These are phyloP conservation scores for Boletus sp. DNA, from an alignment of 768 basidiomycete genomes.

Conservation along the genomic window DNA sequence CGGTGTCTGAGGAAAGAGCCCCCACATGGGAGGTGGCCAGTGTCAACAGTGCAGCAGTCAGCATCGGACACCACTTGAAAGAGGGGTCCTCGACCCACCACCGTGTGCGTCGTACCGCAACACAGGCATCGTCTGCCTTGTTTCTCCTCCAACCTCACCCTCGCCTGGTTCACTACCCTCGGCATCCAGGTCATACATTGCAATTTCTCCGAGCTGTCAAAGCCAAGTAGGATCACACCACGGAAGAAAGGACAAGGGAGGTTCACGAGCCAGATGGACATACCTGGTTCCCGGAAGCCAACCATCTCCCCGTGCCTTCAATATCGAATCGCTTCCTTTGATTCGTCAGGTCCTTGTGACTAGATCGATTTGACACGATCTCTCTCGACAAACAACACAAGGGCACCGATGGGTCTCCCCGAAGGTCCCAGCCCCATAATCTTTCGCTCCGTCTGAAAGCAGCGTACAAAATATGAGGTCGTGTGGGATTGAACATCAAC, in stretches of 20 bases:
- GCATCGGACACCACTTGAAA: background rate
- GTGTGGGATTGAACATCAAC: constrained; percentile 75
- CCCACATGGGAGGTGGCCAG: background rate
- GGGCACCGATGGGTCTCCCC: constrained; percentile 49
- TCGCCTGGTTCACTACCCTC: constrained; percentile 4
- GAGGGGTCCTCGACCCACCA: constrained; percentile 39
- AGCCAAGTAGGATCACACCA: background rate
- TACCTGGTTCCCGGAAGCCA: constrained; percentile 70
- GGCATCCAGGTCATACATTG: constrained; percentile 50
- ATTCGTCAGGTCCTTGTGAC: constrained; percentile 46
- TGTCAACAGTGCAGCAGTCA: background rate
- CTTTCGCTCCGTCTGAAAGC: constrained; percentile 60
- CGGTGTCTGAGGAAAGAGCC: constrained; percentile 52
- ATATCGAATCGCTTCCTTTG: constrained; percentile 79
- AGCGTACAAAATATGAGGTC: constrained; percentile 72
- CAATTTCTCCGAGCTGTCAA: constrained; percentile 55
- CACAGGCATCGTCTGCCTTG: constrained; percentile 23
- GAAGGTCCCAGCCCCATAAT: constrained; percentile 79
- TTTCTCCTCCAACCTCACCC: background rate
- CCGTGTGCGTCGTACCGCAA: constrained; percentile 51
- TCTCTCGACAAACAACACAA: constrained; percentile 33
- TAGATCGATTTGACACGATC: background rate
- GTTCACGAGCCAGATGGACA: constrained; percentile 11
- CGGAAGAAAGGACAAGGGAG: background rate
- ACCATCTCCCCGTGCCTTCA: constrained; percentile 59